These are phyloP conservation scores for Ochetophila trinervis DNA, from an alignment of 306 rosid genomes.

Conservation along the genomic window DNA sequence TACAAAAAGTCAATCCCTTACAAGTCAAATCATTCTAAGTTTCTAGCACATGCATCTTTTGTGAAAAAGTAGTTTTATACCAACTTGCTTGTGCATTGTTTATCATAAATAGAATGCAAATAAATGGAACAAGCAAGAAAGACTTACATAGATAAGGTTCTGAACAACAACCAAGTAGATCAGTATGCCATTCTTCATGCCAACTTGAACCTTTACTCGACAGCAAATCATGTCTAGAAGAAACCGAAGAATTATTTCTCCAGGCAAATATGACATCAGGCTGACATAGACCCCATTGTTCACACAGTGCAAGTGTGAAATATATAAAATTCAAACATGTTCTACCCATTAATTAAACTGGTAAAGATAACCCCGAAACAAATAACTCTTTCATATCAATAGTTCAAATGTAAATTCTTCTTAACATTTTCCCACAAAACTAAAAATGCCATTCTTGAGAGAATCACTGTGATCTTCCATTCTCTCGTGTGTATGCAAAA, in stretches of 20 bases:
- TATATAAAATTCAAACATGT: background rate
- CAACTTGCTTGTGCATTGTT: background rate
- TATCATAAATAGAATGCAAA: background rate
- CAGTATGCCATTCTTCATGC: conserved; percentile 83
- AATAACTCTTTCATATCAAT: no score
- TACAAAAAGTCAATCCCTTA: background rate
- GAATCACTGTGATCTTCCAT: background rate
- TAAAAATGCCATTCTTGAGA: background rate
- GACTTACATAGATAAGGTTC: conserved; percentile 86
- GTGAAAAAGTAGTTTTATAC: background rate
- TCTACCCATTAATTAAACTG: background rate
- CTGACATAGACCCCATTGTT: background rate
- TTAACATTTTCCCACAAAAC: background rate
- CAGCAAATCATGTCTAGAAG: conserved; percentile 57
- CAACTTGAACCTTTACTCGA: conserved; percentile 60
- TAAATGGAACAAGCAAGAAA: background rate
- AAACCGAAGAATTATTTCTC: conserved; percentile 54
- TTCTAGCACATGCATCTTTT: background rate
- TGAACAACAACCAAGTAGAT: conserved; percentile 93
- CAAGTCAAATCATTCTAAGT: background rate
- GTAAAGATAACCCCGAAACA: background rate
- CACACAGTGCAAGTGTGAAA: no score
- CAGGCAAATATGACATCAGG: conserved; percentile 19
- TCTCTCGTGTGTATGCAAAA: background rate
- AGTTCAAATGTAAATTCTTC: background rate